These are phyloP conservation scores for Kurtzmaniella quercitrusa DNA, from an alignment of 1,139 yeast genomes.

Conservation along the genomic window DNA sequence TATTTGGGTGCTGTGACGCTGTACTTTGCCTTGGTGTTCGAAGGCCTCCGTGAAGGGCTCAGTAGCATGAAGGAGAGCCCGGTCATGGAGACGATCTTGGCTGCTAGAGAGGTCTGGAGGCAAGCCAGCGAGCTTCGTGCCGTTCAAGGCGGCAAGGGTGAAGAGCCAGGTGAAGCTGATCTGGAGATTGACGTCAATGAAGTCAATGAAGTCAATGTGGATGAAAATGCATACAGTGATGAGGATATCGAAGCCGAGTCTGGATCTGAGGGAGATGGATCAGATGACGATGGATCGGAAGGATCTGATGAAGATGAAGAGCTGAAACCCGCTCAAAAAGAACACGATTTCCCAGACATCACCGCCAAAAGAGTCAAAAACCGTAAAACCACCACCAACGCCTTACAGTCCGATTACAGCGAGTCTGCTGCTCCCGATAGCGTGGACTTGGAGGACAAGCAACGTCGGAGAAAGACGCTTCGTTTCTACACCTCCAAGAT, in stretches of 20 bases:
- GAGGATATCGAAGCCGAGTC: slow-evolving; percentile 19
- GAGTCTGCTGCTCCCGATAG: slow-evolving; percentile 65
- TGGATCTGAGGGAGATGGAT: slow-evolving; percentile 13
- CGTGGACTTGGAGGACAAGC: slow-evolving; percentile 83
- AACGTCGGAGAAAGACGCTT: slow-evolving; percentile 73
- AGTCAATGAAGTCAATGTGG: slow-evolving; percentile 17
- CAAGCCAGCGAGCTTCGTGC: slow-evolving; percentile 56
- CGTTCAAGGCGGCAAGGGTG: slow-evolving; percentile 10
- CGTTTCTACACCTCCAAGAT: slow-evolving; percentile 96
- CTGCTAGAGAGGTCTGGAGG: slow-evolving; percentile 87
- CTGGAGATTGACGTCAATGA: slow-evolving; percentile 17
- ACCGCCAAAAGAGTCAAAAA: slow-evolving; percentile 45
- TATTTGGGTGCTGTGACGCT: slow-evolving; percentile 72
- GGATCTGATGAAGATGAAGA: slow-evolving; percentile 16
- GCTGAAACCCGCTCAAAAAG: slow-evolving; percentile 18
- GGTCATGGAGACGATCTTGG: slow-evolving; percentile 79
- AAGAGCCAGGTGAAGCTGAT: slow-evolving; percentile 11
- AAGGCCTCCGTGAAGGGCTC: slow-evolving; percentile 50
- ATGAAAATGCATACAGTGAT: slow-evolving; percentile 20
- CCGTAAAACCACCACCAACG: slow-evolving; percentile 16
- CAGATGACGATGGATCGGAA: slow-evolving; percentile 14
- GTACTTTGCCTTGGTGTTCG: slow-evolving; percentile 69
- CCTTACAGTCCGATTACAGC: slow-evolving; percentile 45
- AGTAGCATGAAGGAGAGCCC: slow-evolving; percentile 76
- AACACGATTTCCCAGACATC: slow-evolving; percentile 22